Evolutionary conservation across 441 rosid genomes (phyloP), one percentile per base, ranked within the genome.

Genomic region (Populus trichocarpa): DNA sequence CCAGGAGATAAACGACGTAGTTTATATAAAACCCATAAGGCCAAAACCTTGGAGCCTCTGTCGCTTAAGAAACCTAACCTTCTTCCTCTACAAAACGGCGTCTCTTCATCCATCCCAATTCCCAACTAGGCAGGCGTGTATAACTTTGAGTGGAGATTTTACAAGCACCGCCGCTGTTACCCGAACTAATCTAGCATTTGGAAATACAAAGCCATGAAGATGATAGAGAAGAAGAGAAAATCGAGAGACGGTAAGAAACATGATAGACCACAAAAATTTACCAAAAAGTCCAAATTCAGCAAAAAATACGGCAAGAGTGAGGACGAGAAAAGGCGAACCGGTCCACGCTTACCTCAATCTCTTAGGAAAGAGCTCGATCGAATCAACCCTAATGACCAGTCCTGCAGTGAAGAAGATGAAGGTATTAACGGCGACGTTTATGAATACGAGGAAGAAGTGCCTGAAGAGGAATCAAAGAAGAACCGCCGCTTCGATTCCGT

Each of bases 401-500:
- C 76, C 6, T 42, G 81, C 70, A 28, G 59, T 63, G 70, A 67
- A 11, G 82, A 80, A n/a, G 85, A 80, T 23, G 79, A 78, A 23
- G 87, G 81, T 26, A 80, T 87, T 28, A 76, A 69, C 25, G 71
- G 79, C 79, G 97, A 90, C 71, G 59, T 93, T 50, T 95, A 95
- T 66, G 98, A 95, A 87, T 95, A 93, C 73, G 99, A 93, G 70
- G 99, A 93, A 79, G 90, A 79, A 75, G 80, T 88, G 30, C 79
- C 98, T 4, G 90, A 89, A 74, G 99, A 96, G 84, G 98, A 94
- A 78, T 88, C 95, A 8, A 78, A 78, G 76, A 96, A 86, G 86
- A 96, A 96, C 80, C 93, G 89, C 71, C 92, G 99, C 3, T 96
- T 83, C 38, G 99, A 93, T 83, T 82, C 81, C 2, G 93, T 90